Base-by-base conservation (phyloP, 2,329 filamentous ascomycete species). In the Cladosporium velox region DNA sequence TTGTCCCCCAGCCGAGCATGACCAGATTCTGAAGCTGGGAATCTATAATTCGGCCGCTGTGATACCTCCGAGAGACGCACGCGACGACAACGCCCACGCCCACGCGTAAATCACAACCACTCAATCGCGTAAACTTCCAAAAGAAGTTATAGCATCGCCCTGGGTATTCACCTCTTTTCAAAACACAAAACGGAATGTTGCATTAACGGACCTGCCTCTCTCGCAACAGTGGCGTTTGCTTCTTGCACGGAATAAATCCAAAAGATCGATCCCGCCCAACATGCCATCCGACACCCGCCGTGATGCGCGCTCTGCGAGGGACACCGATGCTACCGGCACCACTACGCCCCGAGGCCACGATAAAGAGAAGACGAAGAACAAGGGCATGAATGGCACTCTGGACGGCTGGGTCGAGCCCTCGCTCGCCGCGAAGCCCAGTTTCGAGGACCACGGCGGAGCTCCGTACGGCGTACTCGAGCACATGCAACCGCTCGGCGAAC, bases 401-500 rank as follows among this genome's bases (percentile, higher is more conserved):
- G 73, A 74, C 65, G 67, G 70, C 52, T 78, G 75, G 87, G 77
- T 82, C 49, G 88, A 90, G 77, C 88, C 88, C 59, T 77, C 82
- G 44, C 73, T 85, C 57, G 82, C 84, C 66, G 82, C 83, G 57
- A 81, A 81, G 57, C 84, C 93, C 12, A 94, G 90, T 76, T 96
- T 90, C 75, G 88, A 91, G 81, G 92, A 96, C 71, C 83, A 86
- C 76, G 91, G 90, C 54, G 85, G 95, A 71, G 83, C 90, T 73
- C 85, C 90, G 59, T 87, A 88, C 77, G 91, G 91, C 69, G 91
- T 96, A 21, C 82, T 96, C 66, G 89, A 91, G 78, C 89, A 89
- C 73, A 96, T 96, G 93, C 89, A 88, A 63, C 89, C 93, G 30
- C 81, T 97, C 65, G 93, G 93, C 49, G 85, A 88, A 64, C 83